A percentile compares a stretch with the other conserved stretches of the same genome.
Conservation (phyloP, 129 eudicot species). For the Escallonia herrerae region DNA sequence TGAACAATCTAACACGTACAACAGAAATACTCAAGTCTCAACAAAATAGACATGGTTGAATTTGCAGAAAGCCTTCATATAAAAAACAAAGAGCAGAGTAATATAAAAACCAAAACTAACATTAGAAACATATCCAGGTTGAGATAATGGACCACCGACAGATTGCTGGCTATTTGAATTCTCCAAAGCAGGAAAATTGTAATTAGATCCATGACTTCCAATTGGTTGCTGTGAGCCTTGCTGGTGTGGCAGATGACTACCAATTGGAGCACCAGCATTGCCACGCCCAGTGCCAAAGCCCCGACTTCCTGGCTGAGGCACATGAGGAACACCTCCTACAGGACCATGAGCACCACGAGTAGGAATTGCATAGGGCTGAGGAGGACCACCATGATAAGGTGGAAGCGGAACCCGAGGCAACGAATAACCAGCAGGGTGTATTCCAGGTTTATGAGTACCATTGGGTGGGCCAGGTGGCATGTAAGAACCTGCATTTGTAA, state of each 20-base stretch:
- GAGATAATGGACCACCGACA: constrained; percentile 81
- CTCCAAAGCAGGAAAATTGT: constrained; percentile 64
- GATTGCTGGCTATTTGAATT: constrained; percentile 76
- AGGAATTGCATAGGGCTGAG: constrained; percentile 92
- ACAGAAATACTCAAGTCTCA: neutral
- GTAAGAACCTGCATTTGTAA: constrained; percentile 40
- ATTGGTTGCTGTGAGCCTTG: constrained; percentile 67
- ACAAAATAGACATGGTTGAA: constrained; percentile 6
- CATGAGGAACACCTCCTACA: constrained; percentile 84
- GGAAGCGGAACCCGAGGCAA: constrained; percentile 72
- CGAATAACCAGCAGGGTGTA: constrained; percentile 74
- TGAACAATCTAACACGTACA: constrained; percentile 51
- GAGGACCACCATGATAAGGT: constrained; percentile 80
- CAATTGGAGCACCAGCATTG: constrained; percentile 56
- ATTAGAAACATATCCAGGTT: constrained; percentile 81
- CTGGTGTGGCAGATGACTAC: constrained; percentile 79
- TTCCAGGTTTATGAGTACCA: constrained; percentile 65
- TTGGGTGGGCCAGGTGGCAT: constrained; percentile 75
- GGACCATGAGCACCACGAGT: constrained; percentile 89
- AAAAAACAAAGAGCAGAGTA: neutral
- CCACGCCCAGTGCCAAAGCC: constrained; percentile 98
- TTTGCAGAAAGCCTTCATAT: neutral
- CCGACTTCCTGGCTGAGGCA: constrained; percentile 79
- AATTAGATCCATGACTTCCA: constrained; percentile 69
- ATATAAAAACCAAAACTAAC: constrained; percentile 29